These are phyloP conservation scores for Cucumis cinereus DNA, from an alignment of 306 rosid genomes.

Conservation along the genomic window DNA sequence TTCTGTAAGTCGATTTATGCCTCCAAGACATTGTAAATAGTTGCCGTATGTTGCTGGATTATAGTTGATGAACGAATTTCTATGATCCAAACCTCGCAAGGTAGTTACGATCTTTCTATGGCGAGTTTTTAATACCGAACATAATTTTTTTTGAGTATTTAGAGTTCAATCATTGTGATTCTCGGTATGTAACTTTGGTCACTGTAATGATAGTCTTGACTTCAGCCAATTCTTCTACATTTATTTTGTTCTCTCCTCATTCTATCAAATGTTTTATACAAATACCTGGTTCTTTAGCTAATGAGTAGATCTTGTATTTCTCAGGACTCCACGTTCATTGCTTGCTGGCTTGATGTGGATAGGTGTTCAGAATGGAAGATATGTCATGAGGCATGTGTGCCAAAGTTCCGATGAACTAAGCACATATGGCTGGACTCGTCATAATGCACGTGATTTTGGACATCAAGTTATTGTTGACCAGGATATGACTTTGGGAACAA, in stretches of 20 bases:
- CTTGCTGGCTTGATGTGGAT: slow-evolving; percentile 95
- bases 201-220: background rate
- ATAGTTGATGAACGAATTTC: background rate
- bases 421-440: slow-evolving; percentile 74
- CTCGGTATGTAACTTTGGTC: background rate
- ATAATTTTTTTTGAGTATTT: background rate
- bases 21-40: background rate
- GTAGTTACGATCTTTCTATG: background rate
- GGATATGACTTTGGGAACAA: slow-evolving; percentile 51
- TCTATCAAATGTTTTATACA: background rate
- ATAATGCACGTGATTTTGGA: slow-evolving; percentile 80
- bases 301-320: slow-evolving; percentile 6
- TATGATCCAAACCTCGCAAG: background rate
- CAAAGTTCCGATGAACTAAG: slow-evolving; percentile 66
- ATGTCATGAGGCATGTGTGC: slow-evolving; percentile 44
- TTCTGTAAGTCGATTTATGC: background rate
- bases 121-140: background rate
- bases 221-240: background rate
- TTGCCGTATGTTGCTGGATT: background rate
- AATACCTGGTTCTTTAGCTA: background rate
- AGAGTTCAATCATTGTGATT: background rate
- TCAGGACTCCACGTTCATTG: slow-evolving; percentile 82
- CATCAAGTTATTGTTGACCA: slow-evolving; percentile 70
- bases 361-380: slow-evolving; percentile 56
- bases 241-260: background rate